Evolutionary conservation across 352 stramenopile genomes (phyloP), one percentile per base, ranked within the genome.

Genomic region (Phytophthora boehmeriae): DNA sequence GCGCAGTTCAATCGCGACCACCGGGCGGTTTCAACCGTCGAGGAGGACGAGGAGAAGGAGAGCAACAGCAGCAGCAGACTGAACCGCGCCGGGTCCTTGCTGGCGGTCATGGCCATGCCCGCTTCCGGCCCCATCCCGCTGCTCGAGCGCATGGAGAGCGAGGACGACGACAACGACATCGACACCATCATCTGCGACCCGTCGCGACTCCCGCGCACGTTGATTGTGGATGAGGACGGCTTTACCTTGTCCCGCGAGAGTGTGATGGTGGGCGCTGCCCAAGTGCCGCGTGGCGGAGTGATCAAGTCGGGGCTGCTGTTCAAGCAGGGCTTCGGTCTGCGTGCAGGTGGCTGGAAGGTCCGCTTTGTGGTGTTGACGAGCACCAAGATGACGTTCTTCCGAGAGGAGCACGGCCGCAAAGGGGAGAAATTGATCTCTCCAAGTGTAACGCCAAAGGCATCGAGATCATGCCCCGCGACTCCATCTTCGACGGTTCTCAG

Each of bases 381-480:
- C 43, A 59, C 71, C 49, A 89, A 90, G 44, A 71, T 94, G 45
- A 86, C 66, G 25, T 91, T 92, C 32, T 95, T 75, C 66, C 75
- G 68, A 22, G 84, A 90, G 59, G 83, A 95, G 61, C 53, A 86
- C 62, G 86, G 86, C 11, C 71, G 73, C 16, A 80, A 83, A 47
- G 78, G 85, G 80, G 85, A 5, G 83, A 93, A 55, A 79, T 95
- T 48, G 78, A 95, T 59, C 56, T 95, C 50, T 54, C 78, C 56
- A 84, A 85, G 30, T 91, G 80, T 59, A 75, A 49, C 41, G 61
- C 49, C 44, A 88, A 90, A 61, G 80, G 76, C 42, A 84, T 95
- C 45, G 82, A 95, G 59, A 88, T 92, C 43, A 93, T 95, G 86
- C 86, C 86, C 0, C 72, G 71, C 23, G 84, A 95, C 62, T 93